Conservation (phyloP, 2,329 filamentous ascomycete genomes). For the Colletotrichum sp. region DNA sequence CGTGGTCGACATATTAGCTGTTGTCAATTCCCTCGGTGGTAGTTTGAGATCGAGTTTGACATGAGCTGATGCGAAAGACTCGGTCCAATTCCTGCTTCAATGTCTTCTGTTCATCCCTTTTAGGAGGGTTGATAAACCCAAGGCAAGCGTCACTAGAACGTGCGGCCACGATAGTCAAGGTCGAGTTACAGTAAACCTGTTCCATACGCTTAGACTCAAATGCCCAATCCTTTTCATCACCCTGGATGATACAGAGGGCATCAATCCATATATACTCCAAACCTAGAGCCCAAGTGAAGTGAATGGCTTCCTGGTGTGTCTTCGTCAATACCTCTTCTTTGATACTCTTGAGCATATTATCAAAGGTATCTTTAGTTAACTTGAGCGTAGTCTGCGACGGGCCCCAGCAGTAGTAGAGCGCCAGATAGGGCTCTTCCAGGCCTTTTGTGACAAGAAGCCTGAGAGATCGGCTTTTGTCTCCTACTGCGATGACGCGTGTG, state of each 20-base stretch:
- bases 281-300: neutral
- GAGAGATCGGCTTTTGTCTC: neutral
- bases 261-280: constrained; percentile 7
- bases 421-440: neutral
- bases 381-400: neutral
- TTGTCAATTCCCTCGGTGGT: too few relatives aligned
- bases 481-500: neutral
- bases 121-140: neutral
- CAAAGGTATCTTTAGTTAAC: neutral
- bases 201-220: constrained; percentile 16
- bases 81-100: too few relatives aligned
- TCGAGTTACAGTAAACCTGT: constrained; percentile 17
- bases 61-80: too few relatives aligned
- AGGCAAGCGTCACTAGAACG: neutral
- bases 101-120: too few relatives aligned
- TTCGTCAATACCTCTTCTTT: neutral
- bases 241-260: constrained; percentile 18
- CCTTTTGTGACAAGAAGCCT: neutral
- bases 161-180: constrained; percentile 6
- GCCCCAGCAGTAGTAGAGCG: constrained; percentile 6
- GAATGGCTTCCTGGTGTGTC: neutral
- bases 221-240: constrained; percentile 17
- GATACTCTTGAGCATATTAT: neutral
- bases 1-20: too few relatives aligned
- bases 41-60: too few relatives aligned